Evolutionary conservation across 306 rosid genomes (phyloP), one percentile per base, ranked within the genome.

Genomic region (Castanea mollissima): DNA sequence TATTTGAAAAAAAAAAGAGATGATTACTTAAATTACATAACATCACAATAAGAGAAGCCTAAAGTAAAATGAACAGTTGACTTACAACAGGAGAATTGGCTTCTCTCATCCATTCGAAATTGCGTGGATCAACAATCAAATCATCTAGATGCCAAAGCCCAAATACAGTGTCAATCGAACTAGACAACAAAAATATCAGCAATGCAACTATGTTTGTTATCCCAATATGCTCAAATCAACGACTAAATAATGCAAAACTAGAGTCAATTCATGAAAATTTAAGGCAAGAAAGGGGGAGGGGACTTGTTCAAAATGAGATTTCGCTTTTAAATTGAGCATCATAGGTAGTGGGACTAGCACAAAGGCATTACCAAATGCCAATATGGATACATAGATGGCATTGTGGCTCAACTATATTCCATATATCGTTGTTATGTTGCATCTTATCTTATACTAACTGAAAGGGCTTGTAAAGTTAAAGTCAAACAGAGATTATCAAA

Each of bases 121-220:
- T 95, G 78, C 98, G 93, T 71, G 99, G 99, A 88, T 95, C 98
- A 77, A 95, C 99, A 85, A 95, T 88, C 85, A 95, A 90, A 86
- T 95, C 98, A 88, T 93, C 99, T 95, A 79, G 18, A 82, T 21
- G 56, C 74, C 80, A 80, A 88, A 44, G 19, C 71, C 57, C 46
- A 71, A 78, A 55, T 62, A 49, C 51, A 49, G 23, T 78, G 76
- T 78, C 21, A 75, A 72, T 81, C 55, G 51, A 79, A 72, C 6
- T 56, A 52, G 23, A 54, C 55, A 23, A 52, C 35, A 27, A 32
- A 67, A 44, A 74, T 41, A 46, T 29, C 5, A 5, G 44, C 34
- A 60, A 19, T 19, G 25, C 21, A 5, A 14, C 46, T 15, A 77
- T 80, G 7, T 63, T 8, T 34, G 15, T 44, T 12, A 15, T 74